A percentile compares a stretch with the other conserved stretches of the same genome.
phyloP scores from a whole-genome alignment of 2,329 filamentous ascomycete species.

The Meredithiella fracta region DNA sequence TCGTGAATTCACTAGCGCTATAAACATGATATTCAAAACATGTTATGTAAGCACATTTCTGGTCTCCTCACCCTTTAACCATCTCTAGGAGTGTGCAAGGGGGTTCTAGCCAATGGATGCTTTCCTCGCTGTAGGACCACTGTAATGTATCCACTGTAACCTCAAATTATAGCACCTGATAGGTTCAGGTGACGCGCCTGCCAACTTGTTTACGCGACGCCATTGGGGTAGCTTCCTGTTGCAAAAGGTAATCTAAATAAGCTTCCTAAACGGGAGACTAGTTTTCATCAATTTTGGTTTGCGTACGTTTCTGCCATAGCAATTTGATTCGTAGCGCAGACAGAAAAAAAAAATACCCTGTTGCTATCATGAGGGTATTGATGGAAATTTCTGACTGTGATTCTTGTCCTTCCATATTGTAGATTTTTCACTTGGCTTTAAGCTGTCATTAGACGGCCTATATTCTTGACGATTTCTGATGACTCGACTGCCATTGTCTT shows the following conservation, averaged over 20 bases:
- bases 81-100: not conserved
- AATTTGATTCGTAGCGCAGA: not conserved
- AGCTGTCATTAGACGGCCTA: too few species aligned
- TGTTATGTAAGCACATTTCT: not conserved
- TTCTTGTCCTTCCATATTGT: not conserved
- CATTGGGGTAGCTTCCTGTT: not conserved
- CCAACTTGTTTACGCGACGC: not conserved
- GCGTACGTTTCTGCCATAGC: not conserved
- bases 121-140: not conserved
- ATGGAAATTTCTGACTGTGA: not conserved
- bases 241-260: not conserved
- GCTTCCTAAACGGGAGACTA: not conserved
- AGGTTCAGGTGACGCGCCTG: not conserved
- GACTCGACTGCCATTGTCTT: not conserved
- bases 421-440: too few species aligned
- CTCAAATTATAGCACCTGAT: not conserved
- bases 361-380: not conserved
- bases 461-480: not conserved
- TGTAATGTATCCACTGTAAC: constrained; percentile 1
- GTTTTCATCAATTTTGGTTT: not conserved
- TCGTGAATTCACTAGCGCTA: not conserved
- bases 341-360: not conserved
- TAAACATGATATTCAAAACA: not conserved
- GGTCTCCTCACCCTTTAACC: not conserved
- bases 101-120: not conserved